These are phyloP conservation scores for Fusarium sp. DNA, from an alignment of 2,329 filamentous ascomycete genomes.

Conservation along the genomic window DNA sequence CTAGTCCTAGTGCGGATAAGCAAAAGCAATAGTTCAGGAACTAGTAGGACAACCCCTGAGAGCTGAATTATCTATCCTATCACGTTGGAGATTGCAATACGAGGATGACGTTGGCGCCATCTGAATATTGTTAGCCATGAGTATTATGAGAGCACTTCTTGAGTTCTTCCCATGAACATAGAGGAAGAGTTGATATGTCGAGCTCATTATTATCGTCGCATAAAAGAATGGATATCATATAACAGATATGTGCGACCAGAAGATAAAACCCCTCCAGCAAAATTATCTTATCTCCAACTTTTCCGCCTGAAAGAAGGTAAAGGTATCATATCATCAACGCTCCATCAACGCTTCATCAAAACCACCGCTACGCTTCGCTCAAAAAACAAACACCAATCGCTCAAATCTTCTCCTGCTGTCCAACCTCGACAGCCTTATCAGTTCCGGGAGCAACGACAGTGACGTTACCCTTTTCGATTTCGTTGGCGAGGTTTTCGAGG, in stretches of 20 bases:
- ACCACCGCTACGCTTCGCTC: background rate
- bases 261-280: background rate
- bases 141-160: background rate
- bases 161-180: background rate
- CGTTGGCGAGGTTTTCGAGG: constrained; percentile 57
- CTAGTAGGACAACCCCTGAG: background rate
- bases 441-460: constrained; percentile 46
- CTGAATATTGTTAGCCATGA: background rate
- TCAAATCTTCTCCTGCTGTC: background rate
- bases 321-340: background rate
- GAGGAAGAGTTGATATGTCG: background rate
- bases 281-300: background rate
- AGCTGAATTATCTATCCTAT: background rate
- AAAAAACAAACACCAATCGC: background rate
- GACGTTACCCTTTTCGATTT: constrained; percentile 59
- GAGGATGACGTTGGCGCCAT: background rate
- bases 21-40: background rate
- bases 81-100: background rate
- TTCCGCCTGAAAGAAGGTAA: background rate
- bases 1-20: background rate
- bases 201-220: background rate
- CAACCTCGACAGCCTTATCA: background rate
- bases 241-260: background rate
- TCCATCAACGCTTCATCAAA: background rate
- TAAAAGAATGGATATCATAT: background rate